phyloP scores from a whole-genome alignment of 345 rosid genomes.

The Populus alba region DNA sequence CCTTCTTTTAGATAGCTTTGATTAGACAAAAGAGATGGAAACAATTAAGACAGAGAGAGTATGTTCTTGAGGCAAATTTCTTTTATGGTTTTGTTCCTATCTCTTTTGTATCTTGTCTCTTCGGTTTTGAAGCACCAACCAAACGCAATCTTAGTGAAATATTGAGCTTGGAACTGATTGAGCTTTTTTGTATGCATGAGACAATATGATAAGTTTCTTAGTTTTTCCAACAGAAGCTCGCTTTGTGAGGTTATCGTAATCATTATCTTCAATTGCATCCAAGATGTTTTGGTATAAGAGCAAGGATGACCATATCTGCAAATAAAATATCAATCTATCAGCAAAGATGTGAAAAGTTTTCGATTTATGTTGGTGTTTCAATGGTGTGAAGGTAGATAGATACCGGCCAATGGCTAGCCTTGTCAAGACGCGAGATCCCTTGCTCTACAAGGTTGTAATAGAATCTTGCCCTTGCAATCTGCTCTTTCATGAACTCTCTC shows the following conservation, averaged over 20 bases:
- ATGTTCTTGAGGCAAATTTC: no score
- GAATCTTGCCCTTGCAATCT: slow-evolving; percentile 55
- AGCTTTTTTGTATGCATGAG: slow-evolving; percentile 44
- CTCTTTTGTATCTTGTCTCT: no score
- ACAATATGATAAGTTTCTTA: slow-evolving; percentile 47
- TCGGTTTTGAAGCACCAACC: no score
- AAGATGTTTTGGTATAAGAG: slow-evolving; percentile 45
- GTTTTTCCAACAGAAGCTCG: slow-evolving; percentile 51
- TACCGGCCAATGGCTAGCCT: slow-evolving; percentile 69
- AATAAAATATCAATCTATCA: not conserved
- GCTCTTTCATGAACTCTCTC: slow-evolving; percentile 62
- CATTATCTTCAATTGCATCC: slow-evolving; percentile 59
- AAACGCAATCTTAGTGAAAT: not conserved
- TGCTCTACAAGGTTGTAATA: slow-evolving; percentile 56
- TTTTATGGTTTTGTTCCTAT: no score
- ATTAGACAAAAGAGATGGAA: no score
- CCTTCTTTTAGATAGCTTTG: no score
- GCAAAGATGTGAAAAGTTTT: no score
- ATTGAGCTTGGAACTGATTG: slow-evolving; percentile 17
- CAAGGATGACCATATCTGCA: slow-evolving; percentile 59
- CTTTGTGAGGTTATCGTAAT: slow-evolving; percentile 53
- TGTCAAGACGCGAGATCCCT: slow-evolving; percentile 53
- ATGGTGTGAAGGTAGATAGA: not conserved
- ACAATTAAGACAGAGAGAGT: no score
- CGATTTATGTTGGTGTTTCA: no score